Conservation (phyloP, 306 rosid genomes). For the Morella rubra region DNA sequence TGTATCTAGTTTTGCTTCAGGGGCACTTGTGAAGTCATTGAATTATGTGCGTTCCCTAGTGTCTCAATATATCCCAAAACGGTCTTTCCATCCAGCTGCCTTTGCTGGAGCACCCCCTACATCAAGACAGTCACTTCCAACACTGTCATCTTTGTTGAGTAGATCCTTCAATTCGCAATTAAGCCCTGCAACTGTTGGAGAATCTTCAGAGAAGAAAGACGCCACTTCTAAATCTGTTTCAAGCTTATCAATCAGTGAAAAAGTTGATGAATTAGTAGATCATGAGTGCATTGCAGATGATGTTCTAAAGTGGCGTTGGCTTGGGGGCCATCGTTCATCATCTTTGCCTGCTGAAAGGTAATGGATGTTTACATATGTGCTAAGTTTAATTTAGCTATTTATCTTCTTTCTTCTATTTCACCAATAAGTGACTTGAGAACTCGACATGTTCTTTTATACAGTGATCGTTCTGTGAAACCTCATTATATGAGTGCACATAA, state of each 20-base stretch:
- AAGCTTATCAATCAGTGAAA: slow-evolving; percentile 66
- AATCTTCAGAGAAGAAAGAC: slow-evolving; percentile 65
- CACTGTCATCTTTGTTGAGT: slow-evolving; percentile 84
- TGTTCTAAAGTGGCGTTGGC: slow-evolving; percentile 97
- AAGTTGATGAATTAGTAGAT: slow-evolving; percentile 66
- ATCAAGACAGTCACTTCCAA: slow-evolving; percentile 81
- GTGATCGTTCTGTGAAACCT: slow-evolving; percentile 59
- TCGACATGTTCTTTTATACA: slow-evolving; percentile 43
- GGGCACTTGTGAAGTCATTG: slow-evolving; percentile 79
- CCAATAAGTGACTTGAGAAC: slow-evolving; percentile 27
- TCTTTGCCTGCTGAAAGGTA: slow-evolving; percentile 63
- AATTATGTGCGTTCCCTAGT: slow-evolving; percentile 92
- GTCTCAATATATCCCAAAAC: slow-evolving; percentile 83
- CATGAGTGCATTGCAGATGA: slow-evolving; percentile 69
- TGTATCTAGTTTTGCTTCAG: slow-evolving; percentile 81
- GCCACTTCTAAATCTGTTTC: slow-evolving; percentile 53
- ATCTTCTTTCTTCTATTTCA: slow-evolving; percentile 11
- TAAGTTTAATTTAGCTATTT: slow-evolving; percentile 24
- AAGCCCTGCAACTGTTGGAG: slow-evolving; percentile 63
- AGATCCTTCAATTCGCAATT: slow-evolving; percentile 85
- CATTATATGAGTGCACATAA: slow-evolving; percentile 73
- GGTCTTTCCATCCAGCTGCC: slow-evolving; percentile 81
- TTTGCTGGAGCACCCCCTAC: slow-evolving; percentile 80
- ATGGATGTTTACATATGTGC: slow-evolving; percentile 25
- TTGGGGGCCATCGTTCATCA: slow-evolving; percentile 60